Evolutionary conservation across 2,329 filamentous ascomycete genomes (phyloP).

Genomic region (Dactylellina parvicollis): DNA sequence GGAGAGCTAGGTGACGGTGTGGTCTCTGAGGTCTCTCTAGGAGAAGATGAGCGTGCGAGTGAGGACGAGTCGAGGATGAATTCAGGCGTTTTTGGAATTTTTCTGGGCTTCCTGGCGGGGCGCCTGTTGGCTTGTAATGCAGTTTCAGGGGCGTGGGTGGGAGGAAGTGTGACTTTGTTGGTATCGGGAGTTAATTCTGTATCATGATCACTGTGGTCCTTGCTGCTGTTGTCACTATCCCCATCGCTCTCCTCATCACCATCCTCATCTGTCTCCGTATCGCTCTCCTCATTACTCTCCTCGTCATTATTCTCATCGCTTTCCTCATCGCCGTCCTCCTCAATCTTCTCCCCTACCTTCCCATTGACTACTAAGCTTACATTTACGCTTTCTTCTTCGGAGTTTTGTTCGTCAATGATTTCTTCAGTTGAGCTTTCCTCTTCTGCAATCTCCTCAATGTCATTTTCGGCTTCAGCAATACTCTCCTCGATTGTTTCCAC

Average conservation of each 20-base stretch:
- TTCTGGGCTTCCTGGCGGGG: not conserved
- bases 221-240: too few species aligned
- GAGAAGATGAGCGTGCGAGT: not conserved
- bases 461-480: too few species aligned
- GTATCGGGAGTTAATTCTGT: not conserved
- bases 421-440: too few species aligned
- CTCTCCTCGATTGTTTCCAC: too few species aligned
- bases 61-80: constrained; percentile 19
- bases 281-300: not conserved
- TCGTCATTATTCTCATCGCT: not conserved
- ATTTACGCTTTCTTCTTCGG: not conserved
- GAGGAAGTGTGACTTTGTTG: not conserved
- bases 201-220: too few species aligned
- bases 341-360: not conserved
- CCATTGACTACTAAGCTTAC: not conserved
- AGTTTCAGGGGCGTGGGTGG: not conserved
- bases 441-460: too few species aligned
- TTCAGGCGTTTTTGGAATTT: constrained; percentile 18
- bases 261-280: not conserved
- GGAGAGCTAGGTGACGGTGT: not conserved
- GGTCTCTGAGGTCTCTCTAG: not conserved
- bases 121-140: not conserved
- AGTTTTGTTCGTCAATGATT: not conserved
- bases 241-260: not conserved
- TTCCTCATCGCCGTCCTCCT: not conserved